Conservation (phyloP, 2,329 filamentous ascomycete species). For the Fusarium sp. region DNA sequence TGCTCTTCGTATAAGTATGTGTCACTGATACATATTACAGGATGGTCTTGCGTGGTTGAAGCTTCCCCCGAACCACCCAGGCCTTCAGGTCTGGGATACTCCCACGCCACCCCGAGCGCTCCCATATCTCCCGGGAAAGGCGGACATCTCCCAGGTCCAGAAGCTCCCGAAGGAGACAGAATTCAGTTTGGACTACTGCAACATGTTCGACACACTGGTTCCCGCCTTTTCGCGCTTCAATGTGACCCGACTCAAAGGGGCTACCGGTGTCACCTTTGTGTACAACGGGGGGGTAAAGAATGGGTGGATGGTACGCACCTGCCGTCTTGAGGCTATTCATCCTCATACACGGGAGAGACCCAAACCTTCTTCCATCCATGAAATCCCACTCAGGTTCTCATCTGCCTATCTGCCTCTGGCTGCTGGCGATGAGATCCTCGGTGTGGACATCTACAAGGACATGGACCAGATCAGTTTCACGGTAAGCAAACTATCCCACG, state of each 20-base stretch:
- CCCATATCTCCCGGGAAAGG: neutral
- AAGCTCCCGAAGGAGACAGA: neutral
- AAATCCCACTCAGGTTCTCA: neutral
- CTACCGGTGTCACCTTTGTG: neutral
- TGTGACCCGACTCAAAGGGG: neutral
- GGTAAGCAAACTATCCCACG: neutral
- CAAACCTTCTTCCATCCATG: too few species aligned
- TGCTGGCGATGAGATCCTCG: neutral
- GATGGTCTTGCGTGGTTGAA: slow-evolving; percentile 6
- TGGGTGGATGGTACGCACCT: too few species aligned
- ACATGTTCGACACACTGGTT: neutral
- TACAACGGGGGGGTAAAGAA: too few species aligned
- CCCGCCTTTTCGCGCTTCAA: neutral
- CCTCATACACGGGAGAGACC: too few species aligned
- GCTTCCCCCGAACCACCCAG: rapidly evolving
- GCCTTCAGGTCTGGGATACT: neutral
- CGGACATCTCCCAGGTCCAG: neutral
- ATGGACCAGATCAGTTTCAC: neutral
- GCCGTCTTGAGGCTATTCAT: too few species aligned
- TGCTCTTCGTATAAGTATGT: rapidly evolving
- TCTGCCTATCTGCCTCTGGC: neutral
- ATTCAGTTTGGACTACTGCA: neutral
- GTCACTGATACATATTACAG: neutral
- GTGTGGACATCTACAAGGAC: neutral
- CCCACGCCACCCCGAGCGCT: neutral